Percentiles rank a stretch among this genome's conserved stretches.
phyloP scores from a whole-genome alignment of 179 eudicot genomes.

The Nepenthes alata region DNA sequence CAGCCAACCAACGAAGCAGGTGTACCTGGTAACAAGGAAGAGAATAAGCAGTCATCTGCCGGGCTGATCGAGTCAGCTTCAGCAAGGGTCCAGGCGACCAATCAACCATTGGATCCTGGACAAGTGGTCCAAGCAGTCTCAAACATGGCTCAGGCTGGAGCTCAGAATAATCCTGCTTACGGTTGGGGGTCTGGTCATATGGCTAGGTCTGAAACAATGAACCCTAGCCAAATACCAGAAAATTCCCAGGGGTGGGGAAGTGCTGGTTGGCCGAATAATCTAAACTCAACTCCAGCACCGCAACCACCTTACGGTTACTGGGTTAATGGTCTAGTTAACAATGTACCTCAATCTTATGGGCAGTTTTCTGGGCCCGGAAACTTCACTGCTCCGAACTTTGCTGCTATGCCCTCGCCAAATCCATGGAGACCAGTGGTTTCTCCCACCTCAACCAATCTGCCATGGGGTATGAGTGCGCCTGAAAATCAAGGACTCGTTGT shows the following conservation, averaged over 20 bases:
- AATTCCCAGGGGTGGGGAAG: conserved; percentile 17
- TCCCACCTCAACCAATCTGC: too few relatives aligned
- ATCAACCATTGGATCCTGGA: conserved; percentile 10
- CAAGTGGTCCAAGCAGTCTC: conserved; percentile 14
- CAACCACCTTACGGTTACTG: conserved; percentile 40
- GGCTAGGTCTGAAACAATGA: conserved; percentile 19
- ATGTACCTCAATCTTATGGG: conserved; percentile 28
- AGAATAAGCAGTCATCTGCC: conserved; percentile 10
- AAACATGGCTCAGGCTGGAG: conserved; percentile 20
- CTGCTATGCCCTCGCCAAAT: conserved; percentile 33
- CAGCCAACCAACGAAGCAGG: conserved; percentile 1
- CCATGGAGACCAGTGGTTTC: conserved; percentile 41
- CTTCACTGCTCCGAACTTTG: conserved; percentile 25
- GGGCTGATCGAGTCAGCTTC: conserved; percentile 21
- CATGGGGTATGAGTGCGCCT: conserved; percentile 28
- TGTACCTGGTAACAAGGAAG: background rate
- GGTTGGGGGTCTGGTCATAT: conserved; percentile 27
- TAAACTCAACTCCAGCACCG: conserved; percentile 24
- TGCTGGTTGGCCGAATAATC: conserved; percentile 13
- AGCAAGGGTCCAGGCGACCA: conserved; percentile 16
- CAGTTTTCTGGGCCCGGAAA: conserved; percentile 32
- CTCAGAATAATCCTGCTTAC: conserved; percentile 26
- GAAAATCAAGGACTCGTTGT: conserved; percentile 5
- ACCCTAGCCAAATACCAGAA: conserved; percentile 6
- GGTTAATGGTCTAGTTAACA: conserved; percentile 24